phyloP scores from a whole-genome alignment of 495 filamentous ascomycete species.

The Daldinia vernicosa region DNA sequence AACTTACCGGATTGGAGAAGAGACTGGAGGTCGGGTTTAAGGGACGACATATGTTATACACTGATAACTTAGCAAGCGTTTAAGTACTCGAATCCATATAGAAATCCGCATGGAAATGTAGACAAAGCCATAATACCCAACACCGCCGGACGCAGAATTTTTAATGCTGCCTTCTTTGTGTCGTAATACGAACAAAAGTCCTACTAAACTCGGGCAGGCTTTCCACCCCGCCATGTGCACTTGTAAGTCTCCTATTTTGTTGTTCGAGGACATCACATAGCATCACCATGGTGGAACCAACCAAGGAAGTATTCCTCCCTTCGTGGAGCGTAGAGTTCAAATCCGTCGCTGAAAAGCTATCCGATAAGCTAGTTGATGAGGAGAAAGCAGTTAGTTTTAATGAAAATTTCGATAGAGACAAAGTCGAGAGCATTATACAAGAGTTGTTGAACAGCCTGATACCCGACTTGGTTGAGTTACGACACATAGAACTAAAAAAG shows the following conservation, averaged over 20 bases:
- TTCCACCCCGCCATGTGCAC: not conserved
- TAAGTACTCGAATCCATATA: not conserved
- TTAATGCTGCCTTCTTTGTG: constrained; percentile 24
- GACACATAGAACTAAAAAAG: too few species aligned
- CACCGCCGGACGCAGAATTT: constrained; percentile 23
- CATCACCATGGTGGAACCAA: constrained; percentile 18
- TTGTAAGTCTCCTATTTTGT: not conserved
- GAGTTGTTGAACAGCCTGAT: not conserved
- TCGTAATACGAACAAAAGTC: constrained; percentile 25
- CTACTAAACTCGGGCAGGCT: constrained; percentile 12
- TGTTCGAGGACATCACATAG: not conserved
- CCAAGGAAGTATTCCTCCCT: too few species aligned
- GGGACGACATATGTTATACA: not conserved
- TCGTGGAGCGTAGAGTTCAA: not conserved
- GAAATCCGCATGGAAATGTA: not conserved
- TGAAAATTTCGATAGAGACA: not conserved
- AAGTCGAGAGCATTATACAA: not conserved
- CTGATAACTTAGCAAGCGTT: not conserved
- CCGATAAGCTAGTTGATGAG: not conserved
- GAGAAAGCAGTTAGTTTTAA: not conserved
- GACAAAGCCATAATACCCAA: constrained; percentile 25
- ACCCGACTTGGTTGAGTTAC: not conserved
- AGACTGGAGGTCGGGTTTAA: constrained; percentile 6
- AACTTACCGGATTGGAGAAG: constrained; percentile 22
- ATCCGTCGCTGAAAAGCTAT: not conserved